Evolutionary conservation across 768 basidiomycete genomes (phyloP).

Genomic region (Trametes elegans): DNA sequence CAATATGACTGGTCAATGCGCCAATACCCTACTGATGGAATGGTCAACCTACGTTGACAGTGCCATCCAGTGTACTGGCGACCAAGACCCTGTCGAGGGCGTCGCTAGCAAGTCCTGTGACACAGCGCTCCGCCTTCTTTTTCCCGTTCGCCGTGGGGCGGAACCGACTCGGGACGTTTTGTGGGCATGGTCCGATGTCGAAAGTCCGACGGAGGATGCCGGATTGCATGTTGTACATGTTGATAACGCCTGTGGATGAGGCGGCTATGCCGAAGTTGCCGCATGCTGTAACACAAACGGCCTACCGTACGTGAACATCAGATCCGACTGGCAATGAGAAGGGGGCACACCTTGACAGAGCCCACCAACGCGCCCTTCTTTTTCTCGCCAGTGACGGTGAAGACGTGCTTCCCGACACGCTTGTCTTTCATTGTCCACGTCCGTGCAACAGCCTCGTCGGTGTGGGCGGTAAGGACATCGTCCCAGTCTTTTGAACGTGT

Average conservation of each 20-base stretch:
- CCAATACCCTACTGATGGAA: neutral
- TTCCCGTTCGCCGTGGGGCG: constrained; percentile 37
- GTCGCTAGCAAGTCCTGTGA: constrained; percentile 86
- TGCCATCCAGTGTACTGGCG: constrained; percentile 86
- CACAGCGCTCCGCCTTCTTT: constrained; percentile 47
- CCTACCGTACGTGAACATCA: constrained; percentile 37
- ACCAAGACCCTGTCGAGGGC: constrained; percentile 79
- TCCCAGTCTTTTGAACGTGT: constrained; percentile 95
- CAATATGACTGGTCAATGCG: neutral
- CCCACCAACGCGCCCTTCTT: constrained; percentile 51
- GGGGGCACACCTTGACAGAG: constrained; percentile 60
- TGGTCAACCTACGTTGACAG: constrained; percentile 66
- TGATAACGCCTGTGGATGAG: constrained; percentile 73
- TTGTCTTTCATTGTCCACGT: constrained; percentile 89
- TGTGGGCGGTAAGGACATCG: constrained; percentile 89
- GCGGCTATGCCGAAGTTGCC: constrained; percentile 93
- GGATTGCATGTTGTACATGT: constrained; percentile 97
- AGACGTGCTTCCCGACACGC: constrained; percentile 70
- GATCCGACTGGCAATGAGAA: too few species aligned
- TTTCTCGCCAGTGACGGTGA: constrained; percentile 54
- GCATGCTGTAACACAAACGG: constrained; percentile 88
- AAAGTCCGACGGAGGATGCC: constrained; percentile 83
- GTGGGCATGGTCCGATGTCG: constrained; percentile 60
- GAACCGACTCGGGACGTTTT: constrained; percentile 42
- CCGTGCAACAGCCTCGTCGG: constrained; percentile 77